Evolutionary conservation across 208 protist species (phyloP), one percentile per base, ranked within the genome.

Genomic region (Leishmania lainsoni): DNA sequence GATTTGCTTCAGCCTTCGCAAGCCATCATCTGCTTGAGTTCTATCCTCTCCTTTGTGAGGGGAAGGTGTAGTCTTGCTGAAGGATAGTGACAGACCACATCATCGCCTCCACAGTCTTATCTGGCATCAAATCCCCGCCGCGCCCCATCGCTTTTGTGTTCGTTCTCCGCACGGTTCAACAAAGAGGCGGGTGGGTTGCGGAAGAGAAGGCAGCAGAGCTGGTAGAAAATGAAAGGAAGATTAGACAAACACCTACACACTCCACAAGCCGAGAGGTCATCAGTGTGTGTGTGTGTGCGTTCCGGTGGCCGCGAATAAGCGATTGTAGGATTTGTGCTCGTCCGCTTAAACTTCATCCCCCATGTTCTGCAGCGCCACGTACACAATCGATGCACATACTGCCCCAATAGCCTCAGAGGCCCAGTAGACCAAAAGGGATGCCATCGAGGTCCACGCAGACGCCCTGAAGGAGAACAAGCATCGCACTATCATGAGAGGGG

Each of bases 371-470:
- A 93, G 75, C 5, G 91, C 89, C 0, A 94, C 76, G 78, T 94
- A 96, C 86, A 93, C 89, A 76, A 96, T 92, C 20, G 93, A 88
- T 26, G 91, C 93, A 29, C 83, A 82, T 6, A 93, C 85, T 5
- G 91, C 88, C n/a, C 93, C 93, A 0, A 96, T 85, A 42, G 88
- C 77, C 76, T 94, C 91, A 32, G 90, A 90, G 17, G 89, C 88
- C 80, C 86, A 90, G 79, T 93, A 93, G 26, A 96, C 90, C 89
- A 88, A 92, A 35, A 94, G 79, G 6, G 89, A 94, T 58, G 87
- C 89, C 83, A 93, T 87, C 32, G 90, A 88, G 5, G 83, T 88
- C 80, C 91, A 93, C 26, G 83, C 86, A 3, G 76, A 78, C 29
- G 74, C 68, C 42, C 51, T 86, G 77, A 90, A 90, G 17, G 84